A percentile compares a stretch with the other conserved stretches of the same genome.
Evolutionary conservation across 192 early-diverging fungal genomes (phyloP).

Genomic region (Piromyces finnis): DNA sequence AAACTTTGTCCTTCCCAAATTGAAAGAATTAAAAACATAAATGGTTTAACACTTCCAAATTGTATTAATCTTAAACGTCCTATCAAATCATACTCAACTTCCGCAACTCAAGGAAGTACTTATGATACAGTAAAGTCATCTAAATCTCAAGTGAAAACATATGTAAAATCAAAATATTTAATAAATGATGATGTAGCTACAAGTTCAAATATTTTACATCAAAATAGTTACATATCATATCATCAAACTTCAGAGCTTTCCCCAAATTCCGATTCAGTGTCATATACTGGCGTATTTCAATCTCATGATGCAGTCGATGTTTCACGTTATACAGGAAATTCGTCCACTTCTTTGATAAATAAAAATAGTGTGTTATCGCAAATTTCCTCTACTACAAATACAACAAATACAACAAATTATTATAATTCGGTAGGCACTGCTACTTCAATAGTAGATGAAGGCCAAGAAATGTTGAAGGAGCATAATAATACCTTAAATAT

Average conservation of each 20-base stretch:
- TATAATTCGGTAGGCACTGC: too few relatives aligned
- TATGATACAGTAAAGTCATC: not conserved
- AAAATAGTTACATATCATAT: not conserved
- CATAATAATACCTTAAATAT: not conserved
- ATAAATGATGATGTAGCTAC: not conserved
- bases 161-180: not conserved
- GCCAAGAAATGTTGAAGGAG: too few relatives aligned
- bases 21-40: not conserved
- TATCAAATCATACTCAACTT: not conserved
- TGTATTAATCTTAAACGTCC: not conserved
- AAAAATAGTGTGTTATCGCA: not conserved
- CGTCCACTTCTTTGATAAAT: not conserved
- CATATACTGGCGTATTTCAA: not conserved
- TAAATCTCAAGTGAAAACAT: not conserved
- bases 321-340: not conserved
- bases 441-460: not conserved
- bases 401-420: not conserved
- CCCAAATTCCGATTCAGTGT: not conserved
- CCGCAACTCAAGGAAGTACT: not conserved
- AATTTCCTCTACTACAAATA: not conserved
- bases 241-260: not conserved
- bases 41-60: not conserved
- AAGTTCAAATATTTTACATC: not conserved
- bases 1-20: not conserved
- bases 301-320: not conserved